phyloP scores from a whole-genome alignment of 345 rosid genomes.

The Melaleuca quinquenervia region DNA sequence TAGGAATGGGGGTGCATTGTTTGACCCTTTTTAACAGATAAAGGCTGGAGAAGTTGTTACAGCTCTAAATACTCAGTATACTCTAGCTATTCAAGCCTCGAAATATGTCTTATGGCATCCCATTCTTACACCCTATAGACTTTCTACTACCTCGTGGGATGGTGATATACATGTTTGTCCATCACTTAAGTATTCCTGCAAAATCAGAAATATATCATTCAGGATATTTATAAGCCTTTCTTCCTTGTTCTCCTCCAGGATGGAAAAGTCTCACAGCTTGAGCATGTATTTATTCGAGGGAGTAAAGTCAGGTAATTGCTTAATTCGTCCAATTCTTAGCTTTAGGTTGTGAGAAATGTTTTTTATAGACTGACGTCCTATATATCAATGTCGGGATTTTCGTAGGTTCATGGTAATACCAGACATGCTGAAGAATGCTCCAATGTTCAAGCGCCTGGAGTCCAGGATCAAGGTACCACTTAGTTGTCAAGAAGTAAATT shows the following conservation, averaged over 20 bases:
- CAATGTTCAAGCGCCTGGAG: constrained; percentile 93
- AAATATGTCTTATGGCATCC: background rate
- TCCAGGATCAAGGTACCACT: constrained; percentile 59
- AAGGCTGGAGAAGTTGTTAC: background rate
- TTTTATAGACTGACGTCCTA: background rate
- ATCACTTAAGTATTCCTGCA: background rate
- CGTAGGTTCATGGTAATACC: constrained; percentile 98
- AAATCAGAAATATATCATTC: background rate
- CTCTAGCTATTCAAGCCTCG: background rate
- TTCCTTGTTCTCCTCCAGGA: constrained; percentile 34
- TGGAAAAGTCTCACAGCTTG: constrained; percentile 94
- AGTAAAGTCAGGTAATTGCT: constrained; percentile 86
- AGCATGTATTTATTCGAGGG: constrained; percentile 94
- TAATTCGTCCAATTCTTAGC: background rate
- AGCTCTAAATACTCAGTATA: background rate
- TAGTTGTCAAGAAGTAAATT: background rate
- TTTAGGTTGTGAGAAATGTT: background rate
- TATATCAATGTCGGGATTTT: background rate
- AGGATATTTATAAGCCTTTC: background rate
- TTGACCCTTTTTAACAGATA: background rate
- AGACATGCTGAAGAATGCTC: constrained; percentile 96
- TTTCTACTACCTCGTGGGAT: background rate
- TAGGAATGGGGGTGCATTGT: background rate
- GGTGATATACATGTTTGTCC: background rate
- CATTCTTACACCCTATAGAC: background rate